Evolutionary conservation across 1,139 yeast genomes (phyloP), one percentile per base, ranked within the genome.

Genomic region (Debaryomyces coudertii): DNA sequence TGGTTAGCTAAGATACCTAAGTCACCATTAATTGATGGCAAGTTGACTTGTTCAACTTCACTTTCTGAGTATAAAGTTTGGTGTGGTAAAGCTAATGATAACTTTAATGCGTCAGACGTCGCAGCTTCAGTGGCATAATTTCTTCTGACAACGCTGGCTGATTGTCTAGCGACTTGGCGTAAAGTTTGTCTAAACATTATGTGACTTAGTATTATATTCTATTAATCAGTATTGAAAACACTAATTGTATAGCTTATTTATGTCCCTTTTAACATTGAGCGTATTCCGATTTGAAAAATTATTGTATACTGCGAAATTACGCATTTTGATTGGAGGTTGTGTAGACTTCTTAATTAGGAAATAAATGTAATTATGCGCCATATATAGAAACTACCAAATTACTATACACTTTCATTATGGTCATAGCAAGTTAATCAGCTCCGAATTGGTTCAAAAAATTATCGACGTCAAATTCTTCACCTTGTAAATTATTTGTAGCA

Each of bases 1-100:
- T 93, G 99, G 78, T 90, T 87, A 62, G 99, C 97, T 67, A 93
- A 79, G 57, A 93, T 83, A 88, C 99, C 99, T 73, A 93, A 83
- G 68, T 89, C 95, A 69, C 99, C 99, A 57, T 95, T 86, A 64
- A 88, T 81, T 53, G 97, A 93, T 64, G 99, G 99, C 61, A 93
- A 80, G 77, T 93, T 93, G 59, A 95, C 99, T 79, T 93, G 99
- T 58, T 87, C 83, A 48, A 69, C 87, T 71, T 69, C 72, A 54
- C 70, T 65, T 52, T 75, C 79, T 38, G 76, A 61, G 63, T 73
- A 73, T 65, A 82, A 66, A 57, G 85, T 83, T 71, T 85, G 83
- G 70, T 87, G 90, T 54, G 97, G 97, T 62, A 93, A 82, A 50
- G 97, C 95, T 66, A 93, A 83, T 45, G 96, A 88, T 64, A 95